Conservation (phyloP, 768 basidiomycete species). For the Clitopilus hobsonii region DNA sequence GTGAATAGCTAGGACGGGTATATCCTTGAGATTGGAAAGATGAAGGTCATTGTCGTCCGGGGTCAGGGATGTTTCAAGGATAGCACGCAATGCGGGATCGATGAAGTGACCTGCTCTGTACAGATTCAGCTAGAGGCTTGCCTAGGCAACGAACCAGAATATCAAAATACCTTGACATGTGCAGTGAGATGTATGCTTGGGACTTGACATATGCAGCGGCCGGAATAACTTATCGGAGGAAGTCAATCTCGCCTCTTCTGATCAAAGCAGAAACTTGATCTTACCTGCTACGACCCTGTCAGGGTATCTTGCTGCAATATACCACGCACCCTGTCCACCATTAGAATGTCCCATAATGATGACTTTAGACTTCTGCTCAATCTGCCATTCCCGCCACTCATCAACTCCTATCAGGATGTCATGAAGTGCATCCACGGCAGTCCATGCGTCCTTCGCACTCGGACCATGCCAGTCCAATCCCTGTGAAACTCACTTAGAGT, state of each 20-base stretch:
- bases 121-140: background rate
- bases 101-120: constrained; percentile 66
- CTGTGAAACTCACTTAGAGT: constrained; percentile 27
- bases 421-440: constrained; percentile 51
- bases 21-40: constrained; percentile 69
- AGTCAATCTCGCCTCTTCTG: background rate
- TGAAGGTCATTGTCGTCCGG: constrained; percentile 89
- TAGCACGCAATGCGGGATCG: constrained; percentile 67
- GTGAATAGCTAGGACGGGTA: constrained; percentile 70
- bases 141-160: background rate
- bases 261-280: constrained; percentile 3
- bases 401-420: constrained; percentile 32
- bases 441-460: constrained; percentile 68
- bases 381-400: constrained; percentile 37
- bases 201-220: constrained; percentile 86
- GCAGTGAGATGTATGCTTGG: constrained; percentile 77
- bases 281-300: constrained; percentile 65
- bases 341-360: constrained; percentile 91
- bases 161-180: constrained; percentile 46
- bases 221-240: constrained; percentile 48
- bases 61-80: constrained; percentile 70
- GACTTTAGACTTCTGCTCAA: constrained; percentile 35
- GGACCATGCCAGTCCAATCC: constrained; percentile 93
- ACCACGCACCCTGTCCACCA: constrained; percentile 89
- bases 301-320: constrained; percentile 70